Evolutionary conservation across 495 filamentous ascomycete species (phyloP).

Genomic region (Astrothelium subdiscretum): DNA sequence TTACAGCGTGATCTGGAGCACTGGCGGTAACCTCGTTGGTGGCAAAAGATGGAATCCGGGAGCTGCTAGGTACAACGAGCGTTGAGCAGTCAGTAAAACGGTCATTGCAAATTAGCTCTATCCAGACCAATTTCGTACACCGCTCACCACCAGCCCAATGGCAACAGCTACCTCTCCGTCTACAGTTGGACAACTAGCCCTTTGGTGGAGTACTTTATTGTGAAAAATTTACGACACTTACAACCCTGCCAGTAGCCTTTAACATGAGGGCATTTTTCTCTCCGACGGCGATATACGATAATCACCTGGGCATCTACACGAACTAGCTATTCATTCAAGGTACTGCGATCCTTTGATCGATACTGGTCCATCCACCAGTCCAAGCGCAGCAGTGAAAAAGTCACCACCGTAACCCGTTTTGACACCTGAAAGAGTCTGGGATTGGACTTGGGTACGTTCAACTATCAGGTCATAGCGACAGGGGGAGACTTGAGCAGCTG

Average conservation of each 20-base stretch:
- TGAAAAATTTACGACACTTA: too few relatives aligned
- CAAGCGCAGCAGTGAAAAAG: slow-evolving; percentile 38
- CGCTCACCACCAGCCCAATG: slow-evolving; percentile 38
- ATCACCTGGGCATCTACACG: too few relatives aligned
- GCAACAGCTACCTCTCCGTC: slow-evolving; percentile 50
- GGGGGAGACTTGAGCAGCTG: slow-evolving; percentile 17
- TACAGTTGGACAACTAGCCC: slow-evolving; percentile 54
- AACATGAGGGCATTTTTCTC: too few relatives aligned
- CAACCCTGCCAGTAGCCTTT: too few relatives aligned
- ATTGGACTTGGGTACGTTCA: slow-evolving; percentile 31
- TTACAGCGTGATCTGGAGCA: slow-evolving; percentile 18
- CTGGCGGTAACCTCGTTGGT: slow-evolving; percentile 18
- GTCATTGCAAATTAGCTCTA: neutral
- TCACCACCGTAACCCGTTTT: slow-evolving; percentile 48
- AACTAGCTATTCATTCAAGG: slow-evolving; percentile 47
- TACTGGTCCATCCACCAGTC: slow-evolving; percentile 43
- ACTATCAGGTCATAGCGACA: slow-evolving; percentile 24
- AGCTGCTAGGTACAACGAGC: neutral
- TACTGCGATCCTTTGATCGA: slow-evolving; percentile 44
- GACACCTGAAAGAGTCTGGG: slow-evolving; percentile 44
- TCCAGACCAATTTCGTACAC: neutral
- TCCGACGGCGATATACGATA: too few relatives aligned
- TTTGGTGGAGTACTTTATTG: slow-evolving; percentile 55
- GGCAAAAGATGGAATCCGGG: slow-evolving; percentile 25
- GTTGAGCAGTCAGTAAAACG: too few relatives aligned